Evolutionary conservation across 345 rosid species (phyloP).

Genomic region (Raphanus sativus): DNA sequence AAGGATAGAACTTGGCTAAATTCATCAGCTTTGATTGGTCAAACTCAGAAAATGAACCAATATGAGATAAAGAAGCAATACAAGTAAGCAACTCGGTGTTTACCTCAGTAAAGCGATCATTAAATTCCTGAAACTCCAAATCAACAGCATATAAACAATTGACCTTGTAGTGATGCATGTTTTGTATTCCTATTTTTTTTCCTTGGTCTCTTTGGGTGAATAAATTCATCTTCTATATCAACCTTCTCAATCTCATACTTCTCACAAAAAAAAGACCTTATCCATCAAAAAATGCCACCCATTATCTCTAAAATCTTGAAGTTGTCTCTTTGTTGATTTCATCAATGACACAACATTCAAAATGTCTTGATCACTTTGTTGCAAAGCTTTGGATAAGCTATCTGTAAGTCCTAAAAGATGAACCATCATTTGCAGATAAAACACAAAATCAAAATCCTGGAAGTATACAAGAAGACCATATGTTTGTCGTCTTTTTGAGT

Average conservation of each 20-base stretch:
- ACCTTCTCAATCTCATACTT: no score
- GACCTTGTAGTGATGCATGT: neutral
- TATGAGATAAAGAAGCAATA: neutral
- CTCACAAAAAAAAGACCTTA: neutral
- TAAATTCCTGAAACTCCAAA: no score
- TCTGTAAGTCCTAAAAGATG: neutral
- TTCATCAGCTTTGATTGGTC: neutral
- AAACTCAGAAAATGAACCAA: neutral
- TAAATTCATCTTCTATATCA: neutral
- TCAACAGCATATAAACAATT: neutral
- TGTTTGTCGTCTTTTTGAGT: neutral
- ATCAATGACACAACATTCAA: neutral
- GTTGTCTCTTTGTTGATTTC: neutral
- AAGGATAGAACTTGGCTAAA: neutral
- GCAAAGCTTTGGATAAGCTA: neutral
- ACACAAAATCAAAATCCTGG: neutral
- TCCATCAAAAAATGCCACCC: neutral
- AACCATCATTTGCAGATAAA: neutral
- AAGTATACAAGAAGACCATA: neutral
- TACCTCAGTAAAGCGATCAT: no score
- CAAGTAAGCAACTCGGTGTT: neutral
- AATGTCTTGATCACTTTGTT: neutral
- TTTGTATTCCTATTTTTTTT: neutral
- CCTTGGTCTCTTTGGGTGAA: neutral
- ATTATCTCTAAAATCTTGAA: neutral